Percentiles rank a stretch among this genome's conserved stretches.
These are phyloP conservation scores for Stagonosporopsis chrysanthemi DNA, from an alignment of 2,329 filamentous ascomycete species.

Conservation along the genomic window DNA sequence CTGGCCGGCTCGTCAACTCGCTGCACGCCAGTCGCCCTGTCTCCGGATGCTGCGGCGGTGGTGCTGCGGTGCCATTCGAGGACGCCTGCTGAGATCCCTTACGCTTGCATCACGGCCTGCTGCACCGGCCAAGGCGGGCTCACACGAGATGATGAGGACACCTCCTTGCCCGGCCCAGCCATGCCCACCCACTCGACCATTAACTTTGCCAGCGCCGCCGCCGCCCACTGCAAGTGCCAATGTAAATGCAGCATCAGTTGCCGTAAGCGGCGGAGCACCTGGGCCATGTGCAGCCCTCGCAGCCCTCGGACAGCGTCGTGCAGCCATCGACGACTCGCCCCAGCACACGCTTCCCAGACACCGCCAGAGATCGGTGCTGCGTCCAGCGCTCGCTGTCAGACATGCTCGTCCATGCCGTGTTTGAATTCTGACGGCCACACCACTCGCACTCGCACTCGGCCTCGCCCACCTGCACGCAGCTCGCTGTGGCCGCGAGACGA, in stretches of 20 bases:
- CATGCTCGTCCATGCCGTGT: slow-evolving; percentile 37
- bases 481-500: slow-evolving; percentile 23
- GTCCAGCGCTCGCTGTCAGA: slow-evolving; percentile 32
- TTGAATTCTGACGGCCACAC: slow-evolving; percentile 28
- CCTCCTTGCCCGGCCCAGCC: slow-evolving; percentile 16
- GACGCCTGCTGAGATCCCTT: slow-evolving; percentile 23
- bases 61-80: slow-evolving; percentile 13
- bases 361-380: slow-evolving; percentile 24
- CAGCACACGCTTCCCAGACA: slow-evolving; percentile 21
- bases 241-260: slow-evolving; percentile 6
- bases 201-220: slow-evolving; percentile 10
- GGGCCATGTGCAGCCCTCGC: slow-evolving; percentile 22
- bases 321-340: slow-evolving; percentile 10
- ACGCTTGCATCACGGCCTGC: slow-evolving; percentile 30
- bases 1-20: slow-evolving; percentile 31
- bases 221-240: slow-evolving; percentile 1
- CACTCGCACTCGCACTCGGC: background rate
- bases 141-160: slow-evolving; percentile 29
- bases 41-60: slow-evolving; percentile 7
- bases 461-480: slow-evolving; percentile 15
- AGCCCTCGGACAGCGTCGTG: slow-evolving; percentile 29
- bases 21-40: slow-evolving; percentile 23
- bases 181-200: slow-evolving; percentile 16
- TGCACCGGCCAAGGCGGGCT: slow-evolving; percentile 37
- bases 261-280: slow-evolving; percentile 34